Evolutionary conservation across 164 flowering plant genomes (phyloP), one percentile per base, ranked within the genome.

Genomic region (Paratinospora sagittata): DNA sequence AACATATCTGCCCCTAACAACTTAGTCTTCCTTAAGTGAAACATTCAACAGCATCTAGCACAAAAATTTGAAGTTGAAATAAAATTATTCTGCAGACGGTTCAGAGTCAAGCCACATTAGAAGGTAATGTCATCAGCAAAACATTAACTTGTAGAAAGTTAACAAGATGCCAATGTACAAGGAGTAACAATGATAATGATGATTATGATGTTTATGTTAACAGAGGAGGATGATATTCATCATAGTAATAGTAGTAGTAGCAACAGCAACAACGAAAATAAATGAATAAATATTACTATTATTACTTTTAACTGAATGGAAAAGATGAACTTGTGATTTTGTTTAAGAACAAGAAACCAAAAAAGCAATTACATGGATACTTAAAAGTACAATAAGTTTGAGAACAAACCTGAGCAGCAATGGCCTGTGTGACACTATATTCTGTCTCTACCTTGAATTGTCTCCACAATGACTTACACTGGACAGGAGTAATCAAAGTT

Each of bases 381-480:
- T n/a, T 17, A 16, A 65, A 26, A 70, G 26, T 13, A 43, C 14
- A 21, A 24, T 6, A 37, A 19, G 17, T 41, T 43, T 47, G 24
- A 36, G 39, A 63, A 36, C 77, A 64, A 80, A 75, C 98, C 95
- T 93, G 98, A 34, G 98, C 97, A 63, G 96, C 75, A 72, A 91
- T 82, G 67, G 98, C 98, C 79, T 93, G 98, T 68, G 89, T 79
- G 33, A 93, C 94, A 61, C 79, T 83, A 76, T 91, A 91, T 76
- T 93, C 97, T 8, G 98, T 93, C 79, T 93, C 97, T 55, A 83
- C 34, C 73, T 84, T 86, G 79, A 91, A 93, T 81, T 91, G 97
- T 80, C 94, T 86, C 98, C 98, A 93, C 73, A 90, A 65, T 36
- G 90, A 85, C 76, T 91, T 91, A 82, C 98, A 93, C 61, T 93